Base-by-base conservation (phyloP, 2,329 filamentous ascomycete genomes). In the Colletotrichum orbiculare region DNA sequence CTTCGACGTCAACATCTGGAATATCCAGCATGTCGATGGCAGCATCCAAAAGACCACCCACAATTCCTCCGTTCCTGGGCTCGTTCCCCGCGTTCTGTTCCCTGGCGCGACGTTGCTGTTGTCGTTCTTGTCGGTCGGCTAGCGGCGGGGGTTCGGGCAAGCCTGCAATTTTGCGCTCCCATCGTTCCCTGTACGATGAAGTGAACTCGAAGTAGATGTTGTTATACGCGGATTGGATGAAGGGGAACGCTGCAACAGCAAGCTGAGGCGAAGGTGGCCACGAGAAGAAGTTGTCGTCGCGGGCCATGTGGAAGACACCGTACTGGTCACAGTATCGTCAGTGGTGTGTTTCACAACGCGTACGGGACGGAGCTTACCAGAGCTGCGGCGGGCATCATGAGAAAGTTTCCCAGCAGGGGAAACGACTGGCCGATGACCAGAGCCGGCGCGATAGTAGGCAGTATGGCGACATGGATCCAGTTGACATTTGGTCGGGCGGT, bases 181-280 rank as follows among this genome's bases (percentile, higher is more conserved):
- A 81, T 38, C 76, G 80, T 45, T 74, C 75, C 71, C 88, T 85
- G 34, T 84, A 78, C 1, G 76, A 74, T 8, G 78, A 77, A 35
- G 85, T 79, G 33, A 86, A 71, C 54, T 79, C 77, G 35, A 77
- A 78, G 71, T 84, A 83, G 3, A 86, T 45, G 56, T 77, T 77
- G 66, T 78, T 77, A 71, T 88, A 86, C 8, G 81, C 67, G 46
- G 75, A 76, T 39, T 78, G 77, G 4, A 81, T 72, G 47, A 80
- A 81, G 0, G 86, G 86, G 66, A 86, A 81, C 3, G 83, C 67
- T 2, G 81, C 76, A 55, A 87, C 73, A n/a, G 80, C 82, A 64
- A 85, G 81, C 43, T 81, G 77, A 1, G 84, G 82, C 0, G 84
- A 83, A 0, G 85, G 85, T 1, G 86, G 85, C 85, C 85, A 88